A percentile compares a stretch with the other conserved stretches of the same genome.
phyloP scores from a whole-genome alignment of 1,284 basidiomycete genomes.

The Boletus sp. region DNA sequence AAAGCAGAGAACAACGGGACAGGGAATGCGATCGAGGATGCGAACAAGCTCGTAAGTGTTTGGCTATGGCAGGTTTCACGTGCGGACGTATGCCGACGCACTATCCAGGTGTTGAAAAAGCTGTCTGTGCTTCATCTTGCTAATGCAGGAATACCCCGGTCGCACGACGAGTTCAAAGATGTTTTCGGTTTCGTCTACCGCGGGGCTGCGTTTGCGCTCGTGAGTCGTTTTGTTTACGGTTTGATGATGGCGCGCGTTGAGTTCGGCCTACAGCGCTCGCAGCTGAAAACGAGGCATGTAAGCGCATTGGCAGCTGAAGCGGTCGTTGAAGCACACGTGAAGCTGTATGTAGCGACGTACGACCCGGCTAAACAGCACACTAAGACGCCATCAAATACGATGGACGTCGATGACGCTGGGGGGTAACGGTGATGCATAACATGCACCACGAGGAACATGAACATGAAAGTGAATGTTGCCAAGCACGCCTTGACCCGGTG shows the following conservation, averaged over 20 bases:
- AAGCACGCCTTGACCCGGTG: neutral
- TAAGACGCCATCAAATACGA: neutral
- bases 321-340: slow-evolving; percentile 42
- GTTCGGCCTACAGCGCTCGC: slow-evolving; percentile 36
- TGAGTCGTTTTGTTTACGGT: slow-evolving; percentile 29
- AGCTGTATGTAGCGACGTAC: slow-evolving; percentile 40
- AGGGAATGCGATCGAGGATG: slow-evolving; percentile 34
- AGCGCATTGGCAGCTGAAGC: slow-evolving; percentile 32
- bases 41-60: slow-evolving; percentile 40
- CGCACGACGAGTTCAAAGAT: slow-evolving; percentile 60
- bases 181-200: slow-evolving; percentile 50
- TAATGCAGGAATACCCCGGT: slow-evolving; percentile 46
- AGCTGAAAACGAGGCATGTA: slow-evolving; percentile 33
- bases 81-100: neutral
- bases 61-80: neutral
- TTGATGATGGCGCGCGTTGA: neutral
- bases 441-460: neutral
- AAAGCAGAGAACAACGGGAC: slow-evolving; percentile 14
- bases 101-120: slow-evolving; percentile 43
- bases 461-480: neutral
- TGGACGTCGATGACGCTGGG: slow-evolving; percentile 8
- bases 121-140: slow-evolving; percentile 37
- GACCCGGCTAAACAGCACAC: neutral
- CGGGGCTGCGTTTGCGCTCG: slow-evolving; percentile 54
- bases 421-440: neutral